A percentile compares a stretch with the other conserved stretches of the same genome.
phyloP scores from a whole-genome alignment of 495 filamentous ascomycete genomes.

The Clohesyomyces aquaticus region DNA sequence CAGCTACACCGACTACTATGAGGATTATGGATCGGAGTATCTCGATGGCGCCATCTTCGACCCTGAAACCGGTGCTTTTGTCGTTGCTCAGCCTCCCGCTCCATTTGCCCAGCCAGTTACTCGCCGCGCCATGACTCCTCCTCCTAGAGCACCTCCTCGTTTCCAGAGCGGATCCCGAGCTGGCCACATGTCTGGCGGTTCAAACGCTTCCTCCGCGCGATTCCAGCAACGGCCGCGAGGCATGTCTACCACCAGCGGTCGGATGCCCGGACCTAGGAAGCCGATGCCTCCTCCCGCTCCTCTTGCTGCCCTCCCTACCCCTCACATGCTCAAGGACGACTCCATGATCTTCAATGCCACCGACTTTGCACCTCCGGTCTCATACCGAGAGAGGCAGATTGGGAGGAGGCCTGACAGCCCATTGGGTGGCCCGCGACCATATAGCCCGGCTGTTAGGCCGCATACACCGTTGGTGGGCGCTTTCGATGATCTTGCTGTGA shows the following conservation, averaged over 20 bases:
- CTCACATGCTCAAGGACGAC: conserved; percentile 84
- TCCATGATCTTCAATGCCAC: conserved; percentile 70
- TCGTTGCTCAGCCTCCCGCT: conserved; percentile 59
- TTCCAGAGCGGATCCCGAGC: conserved; percentile 62
- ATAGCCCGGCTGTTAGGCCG: conserved; percentile 67
- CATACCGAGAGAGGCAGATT: conserved; percentile 66
- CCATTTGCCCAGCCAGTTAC: conserved; percentile 80
- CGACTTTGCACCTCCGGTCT: conserved; percentile 84
- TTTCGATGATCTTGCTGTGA: conserved; percentile 80
- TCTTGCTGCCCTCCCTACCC: conserved; percentile 78
- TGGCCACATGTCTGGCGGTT: conserved; percentile 40
- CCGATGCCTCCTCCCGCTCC: conserved; percentile 73
- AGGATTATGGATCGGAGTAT: conserved; percentile 70
- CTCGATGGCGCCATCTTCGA: conserved; percentile 73
- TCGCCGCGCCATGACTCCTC: conserved; percentile 96
- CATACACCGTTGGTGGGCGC: conserved; percentile 78
- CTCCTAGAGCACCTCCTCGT: conserved; percentile 75
- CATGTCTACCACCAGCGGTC: conserved; percentile 44
- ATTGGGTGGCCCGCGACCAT: conserved; percentile 73
- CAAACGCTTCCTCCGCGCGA: conserved; percentile 39
- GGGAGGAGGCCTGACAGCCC: conserved; percentile 79
- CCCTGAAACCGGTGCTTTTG: conserved; percentile 71
- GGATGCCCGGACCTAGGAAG: conserved; percentile 58
- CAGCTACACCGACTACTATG: conserved; percentile 59
- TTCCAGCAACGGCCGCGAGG: conserved; percentile 44